A percentile compares a stretch with the other conserved stretches of the same genome.
Evolutionary conservation across 208 protist genomes (phyloP).

Genomic region (Balamuthia mandrillaris): DNA sequence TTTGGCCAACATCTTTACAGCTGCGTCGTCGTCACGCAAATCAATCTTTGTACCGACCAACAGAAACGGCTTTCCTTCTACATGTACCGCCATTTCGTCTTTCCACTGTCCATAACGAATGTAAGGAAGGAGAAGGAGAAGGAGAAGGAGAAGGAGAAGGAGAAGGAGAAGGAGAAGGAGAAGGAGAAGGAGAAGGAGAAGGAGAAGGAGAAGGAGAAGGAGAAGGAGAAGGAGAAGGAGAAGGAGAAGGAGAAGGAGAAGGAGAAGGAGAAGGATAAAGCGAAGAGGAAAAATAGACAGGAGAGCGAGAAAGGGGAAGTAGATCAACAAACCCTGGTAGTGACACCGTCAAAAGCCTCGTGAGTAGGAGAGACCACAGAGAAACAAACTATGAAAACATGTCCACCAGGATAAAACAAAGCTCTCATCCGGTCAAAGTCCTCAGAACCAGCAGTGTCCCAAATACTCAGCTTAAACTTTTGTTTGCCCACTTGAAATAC

Average conservation of each 20-base stretch:
- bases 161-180: no score
- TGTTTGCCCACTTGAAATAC: not conserved
- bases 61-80: not conserved
- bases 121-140: no score
- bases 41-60: not conserved
- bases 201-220: no score
- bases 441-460: constrained; percentile 20
- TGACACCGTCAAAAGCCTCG: not conserved
- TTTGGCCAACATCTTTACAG: not conserved
- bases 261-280: no score
- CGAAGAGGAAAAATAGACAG: no score
- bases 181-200: no score
- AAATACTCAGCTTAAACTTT: not conserved
- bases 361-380: not conserved
- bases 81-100: not conserved
- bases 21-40: not conserved
- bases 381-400: constrained; percentile 11
- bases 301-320: not conserved
- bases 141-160: no score
- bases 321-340: not conserved
- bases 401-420: not conserved
- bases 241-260: no score
- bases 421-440: constrained; percentile 26
- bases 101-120: not conserved
- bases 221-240: no score